Conservation (phyloP, 1,139 yeast genomes). For the Hansenula sp. region DNA sequence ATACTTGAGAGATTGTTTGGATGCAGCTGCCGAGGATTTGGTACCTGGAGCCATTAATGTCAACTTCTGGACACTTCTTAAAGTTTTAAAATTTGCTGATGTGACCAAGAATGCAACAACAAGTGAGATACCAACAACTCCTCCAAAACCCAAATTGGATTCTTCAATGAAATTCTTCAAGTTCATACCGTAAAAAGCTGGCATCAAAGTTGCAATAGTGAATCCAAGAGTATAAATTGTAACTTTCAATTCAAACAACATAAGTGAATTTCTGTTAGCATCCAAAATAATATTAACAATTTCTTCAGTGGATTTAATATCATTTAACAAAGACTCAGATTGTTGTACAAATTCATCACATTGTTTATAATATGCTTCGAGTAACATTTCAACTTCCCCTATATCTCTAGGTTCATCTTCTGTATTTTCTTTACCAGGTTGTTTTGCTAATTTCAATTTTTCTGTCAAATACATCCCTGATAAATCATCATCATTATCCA, state of each 20-base stretch:
- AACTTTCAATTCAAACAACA: conserved; percentile 67
- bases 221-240: conserved; percentile 60
- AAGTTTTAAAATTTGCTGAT: conserved; percentile 32
- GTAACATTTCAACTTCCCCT: conserved; percentile 67
- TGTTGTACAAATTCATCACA: conserved; percentile 81
- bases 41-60: conserved; percentile 33
- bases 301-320: conserved; percentile 76
- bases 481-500: conserved; percentile 80
- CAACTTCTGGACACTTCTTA: conserved; percentile 39
- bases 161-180: conserved; percentile 75
- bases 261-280: conserved; percentile 72
- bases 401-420: conserved; percentile 41
- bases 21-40: conserved; percentile 15
- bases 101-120: conserved; percentile 36
- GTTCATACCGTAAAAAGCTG: conserved; percentile 82
- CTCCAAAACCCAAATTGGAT: conserved; percentile 42
- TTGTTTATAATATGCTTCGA: conserved; percentile 73
- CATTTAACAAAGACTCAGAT: conserved; percentile 63
- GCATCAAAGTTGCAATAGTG: conserved; percentile 60
- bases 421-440: conserved; percentile 21
- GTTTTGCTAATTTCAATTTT: conserved; percentile 20
- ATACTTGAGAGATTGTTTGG: conserved; percentile 9
- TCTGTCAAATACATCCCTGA: conserved; percentile 64
- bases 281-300: conserved; percentile 75
- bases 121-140: conserved; percentile 35